Evolutionary conservation across 129 eudicot genomes (phyloP), one percentile per base, ranked within the genome.

Genomic region (Smallanthus sonchifolius): DNA sequence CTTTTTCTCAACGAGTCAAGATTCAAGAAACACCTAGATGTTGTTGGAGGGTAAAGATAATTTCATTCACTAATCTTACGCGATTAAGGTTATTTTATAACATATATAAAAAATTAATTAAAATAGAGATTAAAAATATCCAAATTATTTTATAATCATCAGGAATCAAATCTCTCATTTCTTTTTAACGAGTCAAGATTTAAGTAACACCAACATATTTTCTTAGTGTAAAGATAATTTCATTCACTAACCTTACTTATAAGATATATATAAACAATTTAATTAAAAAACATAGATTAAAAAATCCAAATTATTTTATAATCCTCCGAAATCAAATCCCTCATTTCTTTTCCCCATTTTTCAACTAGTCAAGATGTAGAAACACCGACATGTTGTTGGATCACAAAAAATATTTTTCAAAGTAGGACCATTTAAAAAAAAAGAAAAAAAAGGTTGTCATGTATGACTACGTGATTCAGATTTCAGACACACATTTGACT

Each of bases 381-480:
- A 38, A 59, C 66, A 40, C 7, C 62, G 11, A 17, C 62, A 55
- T 55, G 62, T 55, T 55, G 62, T 24, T 55, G 11, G 42, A 60
- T 60, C 10, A 5, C 36, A 45, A 62, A 2, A 11, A 44, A 8
- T 48, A 20, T 13, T 64, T 48, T 75, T 64, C 72, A 48, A 40
- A 19, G 28, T 51, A 65, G 54, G 79, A 45, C 79, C 42, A 0
- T 63, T 37, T 30, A 3, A 42, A 49, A 16, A 74, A 32, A 19
- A 45, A 5, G 35, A 40, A 28, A 56, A 56, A 43, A 11, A 43
- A n/a, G 38, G n/a, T 14, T 32, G 61, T 77, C 42, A 34, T 35
- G 75, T 59, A 69, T 69, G 56, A 45, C 75, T 67, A 36, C 67
- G 44, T 34, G 63, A 60, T 69, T 70, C 30, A 6, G 76, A 70